phyloP scores from a whole-genome alignment of 2,329 filamentous ascomycete genomes.

The Fusarium oligoseptatum region DNA sequence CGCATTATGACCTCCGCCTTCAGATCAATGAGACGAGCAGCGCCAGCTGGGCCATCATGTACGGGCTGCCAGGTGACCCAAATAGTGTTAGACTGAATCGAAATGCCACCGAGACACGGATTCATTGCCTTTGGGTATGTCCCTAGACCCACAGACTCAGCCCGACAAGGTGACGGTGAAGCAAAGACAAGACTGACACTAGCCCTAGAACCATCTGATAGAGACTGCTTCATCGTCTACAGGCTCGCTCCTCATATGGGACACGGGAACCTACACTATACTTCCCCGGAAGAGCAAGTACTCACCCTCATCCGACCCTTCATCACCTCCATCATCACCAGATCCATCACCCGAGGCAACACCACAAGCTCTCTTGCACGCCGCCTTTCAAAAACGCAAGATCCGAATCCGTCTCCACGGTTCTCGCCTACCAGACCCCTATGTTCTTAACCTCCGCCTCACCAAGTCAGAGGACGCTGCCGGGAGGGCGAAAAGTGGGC shows the following conservation, averaged over 20 bases:
- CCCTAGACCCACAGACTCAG: not conserved
- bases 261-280: slow-evolving; percentile 70
- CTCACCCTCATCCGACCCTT: slow-evolving; percentile 50
- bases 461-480: slow-evolving; percentile 58
- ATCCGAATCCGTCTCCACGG: slow-evolving; percentile 69
- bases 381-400: slow-evolving; percentile 67
- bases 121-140: slow-evolving; percentile 71
- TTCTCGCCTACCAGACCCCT: slow-evolving; percentile 63
- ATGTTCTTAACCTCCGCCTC: slow-evolving; percentile 68
- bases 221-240: slow-evolving; percentile 68
- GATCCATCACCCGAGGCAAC: slow-evolving; percentile 42
- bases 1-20: slow-evolving; percentile 77
- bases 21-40: slow-evolving; percentile 78
- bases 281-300: slow-evolving; percentile 58
- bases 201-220: slow-evolving; percentile 68
- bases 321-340: slow-evolving; percentile 35
- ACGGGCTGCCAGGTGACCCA: slow-evolving; percentile 70
- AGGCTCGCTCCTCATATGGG: slow-evolving; percentile 73
- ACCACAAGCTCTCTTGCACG: slow-evolving; percentile 62
- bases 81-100: slow-evolving; percentile 67
- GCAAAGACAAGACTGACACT: not conserved
- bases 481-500: slow-evolving; percentile 45
- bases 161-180: not conserved
- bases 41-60: slow-evolving; percentile 75
- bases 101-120: slow-evolving; percentile 72